phyloP scores from a whole-genome alignment of 2,329 filamentous ascomycete species.

The Stagonosporopsis tanaceti region DNA sequence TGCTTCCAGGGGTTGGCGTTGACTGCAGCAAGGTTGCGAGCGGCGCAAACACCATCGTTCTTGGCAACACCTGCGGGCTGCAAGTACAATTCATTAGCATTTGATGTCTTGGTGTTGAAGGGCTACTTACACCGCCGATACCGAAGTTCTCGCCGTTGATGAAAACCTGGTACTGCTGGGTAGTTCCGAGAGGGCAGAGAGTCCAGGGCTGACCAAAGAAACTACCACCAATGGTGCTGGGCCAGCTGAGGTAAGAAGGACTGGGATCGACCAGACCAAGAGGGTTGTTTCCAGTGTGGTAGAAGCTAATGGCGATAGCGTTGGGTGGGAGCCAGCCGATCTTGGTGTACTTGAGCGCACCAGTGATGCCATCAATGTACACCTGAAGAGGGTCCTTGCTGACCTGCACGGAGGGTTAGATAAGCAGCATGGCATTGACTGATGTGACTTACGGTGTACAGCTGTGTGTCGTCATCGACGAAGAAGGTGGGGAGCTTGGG shows the following conservation, averaged over 20 bases:
- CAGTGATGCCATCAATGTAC: conserved; percentile 33
- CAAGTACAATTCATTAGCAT: conserved; percentile 1
- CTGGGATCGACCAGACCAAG: conserved; percentile 30
- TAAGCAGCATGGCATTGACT: not conserved
- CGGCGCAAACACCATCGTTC: conserved; percentile 10
- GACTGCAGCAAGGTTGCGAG: conserved; percentile 26
- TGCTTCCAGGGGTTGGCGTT: conserved; percentile 30
- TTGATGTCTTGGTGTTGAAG: not conserved
- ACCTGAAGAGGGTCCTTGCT: conserved; percentile 40
- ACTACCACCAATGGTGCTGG: conserved; percentile 28
- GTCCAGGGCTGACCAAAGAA: conserved; percentile 23
- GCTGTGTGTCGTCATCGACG: conserved; percentile 37
- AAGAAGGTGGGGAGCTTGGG: conserved; percentile 39
- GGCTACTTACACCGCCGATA: conserved; percentile 17
- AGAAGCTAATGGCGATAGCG: conserved; percentile 35
- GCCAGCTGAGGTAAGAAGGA: conserved; percentile 40
- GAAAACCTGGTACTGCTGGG: conserved; percentile 40
- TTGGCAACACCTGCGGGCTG: conserved; percentile 28
- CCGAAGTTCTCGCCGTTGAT: conserved; percentile 37
- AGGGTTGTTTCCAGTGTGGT: conserved; percentile 40
- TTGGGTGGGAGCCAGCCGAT: conserved; percentile 36
- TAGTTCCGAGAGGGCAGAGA: conserved; percentile 32
- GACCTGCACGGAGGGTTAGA: conserved; percentile 30
- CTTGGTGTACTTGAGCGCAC: conserved; percentile 35
- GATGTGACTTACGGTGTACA: conserved; percentile 35